A percentile compares a stretch with the other conserved stretches of the same genome.
Evolutionary conservation across 495 filamentous ascomycete species (phyloP).

Genomic region (Xylaria telfairii): DNA sequence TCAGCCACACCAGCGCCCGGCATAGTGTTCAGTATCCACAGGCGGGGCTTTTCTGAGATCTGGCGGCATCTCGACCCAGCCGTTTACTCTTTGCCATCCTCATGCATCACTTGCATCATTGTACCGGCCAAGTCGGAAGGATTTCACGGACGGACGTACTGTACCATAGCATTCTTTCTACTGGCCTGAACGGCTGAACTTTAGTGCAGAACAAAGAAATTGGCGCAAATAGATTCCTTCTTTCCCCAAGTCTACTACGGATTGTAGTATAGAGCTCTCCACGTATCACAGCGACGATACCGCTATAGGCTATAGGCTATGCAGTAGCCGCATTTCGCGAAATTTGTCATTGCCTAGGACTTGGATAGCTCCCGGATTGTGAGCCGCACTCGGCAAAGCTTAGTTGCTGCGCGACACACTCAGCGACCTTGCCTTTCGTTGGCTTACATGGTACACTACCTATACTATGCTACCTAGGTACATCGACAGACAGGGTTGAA

Average conservation of each 20-base stretch:
- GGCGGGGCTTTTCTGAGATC: constrained; percentile 9
- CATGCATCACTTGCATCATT: not conserved
- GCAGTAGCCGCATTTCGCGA: constrained; percentile 2
- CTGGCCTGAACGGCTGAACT: not conserved
- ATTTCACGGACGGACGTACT: not conserved
- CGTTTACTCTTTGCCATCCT: not conserved
- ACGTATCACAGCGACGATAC: constrained; percentile 17
- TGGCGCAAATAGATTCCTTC: constrained; percentile 5
- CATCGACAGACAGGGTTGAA: not conserved
- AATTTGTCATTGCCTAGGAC: constrained; percentile 21
- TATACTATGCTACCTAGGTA: too few relatives aligned
- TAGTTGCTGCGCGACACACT: constrained; percentile 14
- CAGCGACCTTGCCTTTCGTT: constrained; percentile 7
- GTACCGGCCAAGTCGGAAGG: constrained; percentile 15
- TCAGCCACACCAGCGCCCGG: constrained; percentile 3
- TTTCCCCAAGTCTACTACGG: not conserved
- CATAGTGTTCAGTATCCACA: not conserved
- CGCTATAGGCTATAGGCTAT: constrained; percentile 19
- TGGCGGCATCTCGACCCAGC: constrained; percentile 15
- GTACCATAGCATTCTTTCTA: not conserved
- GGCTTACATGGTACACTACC: too few relatives aligned
- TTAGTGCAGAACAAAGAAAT: not conserved
- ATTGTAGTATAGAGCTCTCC: constrained; percentile 6
- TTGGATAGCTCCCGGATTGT: constrained; percentile 20
- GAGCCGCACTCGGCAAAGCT: constrained; percentile 30